Evolutionary conservation across 2,329 filamentous ascomycete genomes (phyloP).

Genomic region (Curvularia hawaiiensis): DNA sequence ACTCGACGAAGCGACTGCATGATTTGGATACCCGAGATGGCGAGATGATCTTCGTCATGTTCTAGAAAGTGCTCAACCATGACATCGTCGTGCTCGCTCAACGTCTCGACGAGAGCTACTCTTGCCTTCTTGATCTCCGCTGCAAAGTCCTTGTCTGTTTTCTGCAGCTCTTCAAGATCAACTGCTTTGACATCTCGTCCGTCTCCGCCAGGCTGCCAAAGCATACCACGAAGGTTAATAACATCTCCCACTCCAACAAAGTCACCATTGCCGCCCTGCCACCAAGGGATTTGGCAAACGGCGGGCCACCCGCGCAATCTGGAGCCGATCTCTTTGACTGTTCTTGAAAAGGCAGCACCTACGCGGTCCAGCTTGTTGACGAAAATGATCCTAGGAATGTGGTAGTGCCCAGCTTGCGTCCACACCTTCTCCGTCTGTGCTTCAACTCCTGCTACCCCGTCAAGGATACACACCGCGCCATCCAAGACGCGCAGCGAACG

Average conservation of each 20-base stretch:
- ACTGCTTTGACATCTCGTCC: conserved; percentile 66
- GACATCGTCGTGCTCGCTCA: conserved; percentile 86
- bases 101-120: conserved; percentile 75
- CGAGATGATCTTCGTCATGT: conserved; percentile 71
- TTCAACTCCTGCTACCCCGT: conserved; percentile 92
- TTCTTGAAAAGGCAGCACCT: conserved; percentile 80
- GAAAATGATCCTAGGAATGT: conserved; percentile 80
- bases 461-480: conserved; percentile 89
- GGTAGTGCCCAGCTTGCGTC: conserved; percentile 84
- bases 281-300: conserved; percentile 95
- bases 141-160: conserved; percentile 57
- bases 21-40: conserved; percentile 69
- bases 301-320: conserved; percentile 84
- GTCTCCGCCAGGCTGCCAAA: conserved; percentile 72
- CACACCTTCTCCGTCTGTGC: conserved; percentile 97
- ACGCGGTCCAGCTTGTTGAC: conserved; percentile 87
- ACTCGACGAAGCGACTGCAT: conserved; percentile 75
- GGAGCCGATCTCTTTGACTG: conserved; percentile 82
- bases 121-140: conserved; percentile 77
- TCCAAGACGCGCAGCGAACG: conserved; percentile 87
- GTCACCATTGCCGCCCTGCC: conserved; percentile 71
- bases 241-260: conserved; percentile 87
- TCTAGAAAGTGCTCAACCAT: conserved; percentile 87
- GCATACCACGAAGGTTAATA: conserved; percentile 73
- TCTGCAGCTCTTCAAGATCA: conserved; percentile 59